These are phyloP conservation scores for Phaeotremella fagi DNA, from an alignment of 768 basidiomycete species.

Conservation along the genomic window DNA sequence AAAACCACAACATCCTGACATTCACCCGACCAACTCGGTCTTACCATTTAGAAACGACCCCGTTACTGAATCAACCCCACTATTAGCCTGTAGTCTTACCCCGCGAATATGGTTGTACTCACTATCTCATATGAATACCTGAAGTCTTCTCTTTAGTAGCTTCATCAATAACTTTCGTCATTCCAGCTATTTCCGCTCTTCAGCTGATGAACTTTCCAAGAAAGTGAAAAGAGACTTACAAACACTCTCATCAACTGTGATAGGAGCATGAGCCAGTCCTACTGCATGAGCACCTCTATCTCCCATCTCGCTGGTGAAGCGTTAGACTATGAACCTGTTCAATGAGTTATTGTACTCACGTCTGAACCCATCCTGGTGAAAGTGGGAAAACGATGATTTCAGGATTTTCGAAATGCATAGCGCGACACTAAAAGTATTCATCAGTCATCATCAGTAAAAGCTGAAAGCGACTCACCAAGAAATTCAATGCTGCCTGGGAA, in stretches of 20 bases:
- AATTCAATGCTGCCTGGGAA: constrained; percentile 2
- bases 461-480: constrained; percentile 7
- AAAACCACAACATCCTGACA: no score
- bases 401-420: constrained; percentile 34
- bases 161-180: constrained; percentile 30
- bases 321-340: no score
- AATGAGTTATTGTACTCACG: constrained; percentile 3
- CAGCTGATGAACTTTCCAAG: not conserved
- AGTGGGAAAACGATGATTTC: constrained; percentile 29
- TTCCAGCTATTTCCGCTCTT: constrained; percentile 16
- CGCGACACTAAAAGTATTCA: not conserved
- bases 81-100: not conserved
- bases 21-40: no score
- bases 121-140: constrained; percentile 29
- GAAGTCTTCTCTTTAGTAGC: constrained; percentile 30
- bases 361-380: constrained; percentile 32
- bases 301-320: constrained; percentile 30
- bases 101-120: constrained; percentile 2
- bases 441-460: constrained; percentile 3
- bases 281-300: constrained; percentile 1
- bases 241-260: constrained; percentile 28
- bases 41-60: not conserved
- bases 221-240: constrained; percentile 13
- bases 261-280: constrained; percentile 27
- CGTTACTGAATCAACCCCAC: not conserved